Base-by-base conservation (phyloP, 805 yeast species). In the Spathaspora gorwiae region DNA sequence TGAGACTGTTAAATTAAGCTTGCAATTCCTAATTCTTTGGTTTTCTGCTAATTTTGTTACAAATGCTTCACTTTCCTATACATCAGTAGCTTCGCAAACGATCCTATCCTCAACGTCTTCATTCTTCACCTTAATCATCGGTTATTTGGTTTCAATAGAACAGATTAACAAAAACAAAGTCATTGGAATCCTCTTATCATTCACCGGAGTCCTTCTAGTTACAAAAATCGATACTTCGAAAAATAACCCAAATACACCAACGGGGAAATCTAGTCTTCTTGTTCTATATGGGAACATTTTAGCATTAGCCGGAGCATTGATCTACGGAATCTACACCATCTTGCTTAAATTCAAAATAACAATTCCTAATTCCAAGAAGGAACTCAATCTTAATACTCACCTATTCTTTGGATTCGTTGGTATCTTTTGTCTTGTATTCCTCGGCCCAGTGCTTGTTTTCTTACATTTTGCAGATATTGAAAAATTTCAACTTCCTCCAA, bases 381-480 rank as follows among this genome's bases (percentile, higher is more conserved):
- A 92, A 59, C 73, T 84, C 12, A 70, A 85, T 42, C 73, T 94
- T 37, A 84, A 94, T 61, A 88, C 95, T 72, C 86, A 83, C 60
- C 72, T 90, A 32, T 94, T 94, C 57, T 90, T 94, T 60, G 99
- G 98, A 0, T 90, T 87, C 65, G 98, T 94, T 24, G 99, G 99
- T 1, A 68, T 92, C 5, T 86, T 84, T 68, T 87, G 90, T 52
- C 58, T 85, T 8, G 54, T 88, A 0, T 63, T 82, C 9, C 61
- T 90, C 37, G 90, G 97, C 97, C 97, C 99, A 3, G 64, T 89
- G 5, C 59, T 94, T 7, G 43, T 89, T 0, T 46, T 87, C 1
- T 73, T 92, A 46, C 79, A 92, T 64, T 72, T 66, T 47, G 50
- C 75, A 1, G 85, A 84, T 1, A 63, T 80, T 46, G 99, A 94